A percentile compares a stretch with the other conserved stretches of the same genome.
phyloP scores from a whole-genome alignment of 805 yeast genomes.

The Candida montana region DNA sequence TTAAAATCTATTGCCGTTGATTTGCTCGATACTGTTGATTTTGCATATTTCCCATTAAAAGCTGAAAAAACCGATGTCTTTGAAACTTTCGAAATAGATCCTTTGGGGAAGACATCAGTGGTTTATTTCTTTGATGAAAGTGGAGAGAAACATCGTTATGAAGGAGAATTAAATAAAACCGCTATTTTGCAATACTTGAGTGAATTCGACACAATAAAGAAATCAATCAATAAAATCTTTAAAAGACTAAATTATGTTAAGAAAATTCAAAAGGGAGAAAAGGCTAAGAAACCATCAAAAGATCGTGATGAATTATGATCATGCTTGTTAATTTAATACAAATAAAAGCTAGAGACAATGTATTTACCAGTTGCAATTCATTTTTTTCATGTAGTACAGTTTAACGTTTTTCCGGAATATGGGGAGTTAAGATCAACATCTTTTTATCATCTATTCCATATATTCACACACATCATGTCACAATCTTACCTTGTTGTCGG shows the following conservation, averaged over 20 bases:
- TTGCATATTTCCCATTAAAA: conserved; percentile 36
- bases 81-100: conserved; percentile 14
- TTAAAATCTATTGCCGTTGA: conserved; percentile 68
- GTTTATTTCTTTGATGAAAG: conserved; percentile 10
- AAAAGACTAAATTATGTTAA: conserved; percentile 15
- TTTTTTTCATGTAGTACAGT: no score
- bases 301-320: conserved; percentile 17
- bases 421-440: no score
- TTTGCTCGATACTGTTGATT: conserved; percentile 45
- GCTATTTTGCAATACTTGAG: conserved; percentile 29
- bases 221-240: conserved; percentile 23
- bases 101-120: conserved; percentile 10
- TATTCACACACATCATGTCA: no score
- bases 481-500: conserved; percentile 25
- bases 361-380: no score
- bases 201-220: conserved; percentile 28
- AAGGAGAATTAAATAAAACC: conserved; percentile 29
- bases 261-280: conserved; percentile 21
- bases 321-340: no score
- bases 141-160: conserved; percentile 19
- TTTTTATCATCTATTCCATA: no score
- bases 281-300: conserved; percentile 14
- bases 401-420: no score
- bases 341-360: no score
- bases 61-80: conserved; percentile 19